These are phyloP conservation scores for Thelonectria discophora DNA, from an alignment of 2,329 filamentous ascomycete species.

Conservation along the genomic window DNA sequence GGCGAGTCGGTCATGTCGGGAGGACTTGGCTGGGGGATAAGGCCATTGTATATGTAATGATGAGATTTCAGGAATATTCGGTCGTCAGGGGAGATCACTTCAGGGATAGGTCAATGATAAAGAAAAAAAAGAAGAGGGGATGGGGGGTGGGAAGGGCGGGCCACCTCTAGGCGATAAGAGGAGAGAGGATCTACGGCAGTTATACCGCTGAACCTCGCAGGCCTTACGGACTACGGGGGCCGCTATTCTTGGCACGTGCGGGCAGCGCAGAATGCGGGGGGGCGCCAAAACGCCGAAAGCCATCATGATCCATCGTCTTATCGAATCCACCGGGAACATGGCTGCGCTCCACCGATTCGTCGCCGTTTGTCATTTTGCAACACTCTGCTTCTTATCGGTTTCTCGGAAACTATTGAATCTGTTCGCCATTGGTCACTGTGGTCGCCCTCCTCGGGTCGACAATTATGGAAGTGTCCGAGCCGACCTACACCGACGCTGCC, in stretches of 20 bases:
- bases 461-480: not conserved
- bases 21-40: conserved; percentile 1
- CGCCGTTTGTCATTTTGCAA: not conserved
- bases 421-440: not conserved
- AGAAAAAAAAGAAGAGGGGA: conserved; percentile 11
- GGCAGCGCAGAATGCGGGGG: conserved; percentile 24
- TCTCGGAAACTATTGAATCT: not conserved
- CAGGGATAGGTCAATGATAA: not conserved
- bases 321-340: not conserved
- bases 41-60: conserved; percentile 17
- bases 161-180: conserved; percentile 16
- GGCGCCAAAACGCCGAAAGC: conserved; percentile 1
- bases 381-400: not conserved
- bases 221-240: not conserved
- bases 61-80: not conserved
- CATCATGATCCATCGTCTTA: conserved; percentile 9
- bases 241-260: conserved; percentile 21
- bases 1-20: conserved; percentile 20
- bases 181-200: conserved; percentile 10
- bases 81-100: not conserved
- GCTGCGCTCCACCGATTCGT: not conserved
- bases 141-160: not conserved
- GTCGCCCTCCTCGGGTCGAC: not conserved
- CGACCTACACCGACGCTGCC: not conserved
- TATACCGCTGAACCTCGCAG: conserved; percentile 1